A percentile compares a stretch with the other conserved stretches of the same genome.
Conservation (phyloP, 371 early-diverging fungal species). For the Dinochytrium kinnereticum region DNA sequence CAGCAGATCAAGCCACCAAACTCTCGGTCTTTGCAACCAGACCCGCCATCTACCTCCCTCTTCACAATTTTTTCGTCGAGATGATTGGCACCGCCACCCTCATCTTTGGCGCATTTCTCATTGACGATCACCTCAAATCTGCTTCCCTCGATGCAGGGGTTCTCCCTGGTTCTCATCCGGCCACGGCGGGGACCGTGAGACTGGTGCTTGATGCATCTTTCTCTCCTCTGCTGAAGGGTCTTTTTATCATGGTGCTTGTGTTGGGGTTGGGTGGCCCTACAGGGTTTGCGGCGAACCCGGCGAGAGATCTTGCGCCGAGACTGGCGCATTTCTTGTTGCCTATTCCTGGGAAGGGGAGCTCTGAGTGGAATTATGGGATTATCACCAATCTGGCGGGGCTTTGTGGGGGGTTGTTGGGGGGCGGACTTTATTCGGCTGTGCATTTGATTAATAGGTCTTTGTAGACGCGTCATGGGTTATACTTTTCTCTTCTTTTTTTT, state of each 20-base stretch:
- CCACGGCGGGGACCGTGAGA: not conserved
- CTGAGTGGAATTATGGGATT: slow-evolving; percentile 33
- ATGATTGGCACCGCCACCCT: slow-evolving; percentile 29
- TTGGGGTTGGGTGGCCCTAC: slow-evolving; percentile 41
- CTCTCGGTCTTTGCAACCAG: slow-evolving; percentile 35
- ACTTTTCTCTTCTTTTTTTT: not conserved
- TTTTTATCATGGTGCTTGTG: slow-evolving; percentile 32
- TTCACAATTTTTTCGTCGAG: slow-evolving; percentile 39
- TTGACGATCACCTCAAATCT: slow-evolving; percentile 20
- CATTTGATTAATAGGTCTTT: slow-evolving; percentile 6
- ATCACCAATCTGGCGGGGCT: slow-evolving; percentile 19
- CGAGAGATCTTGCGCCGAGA: slow-evolving; percentile 39
- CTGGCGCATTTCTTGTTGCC: slow-evolving; percentile 41
- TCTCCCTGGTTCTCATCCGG: not conserved
- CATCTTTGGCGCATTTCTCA: slow-evolving; percentile 30
- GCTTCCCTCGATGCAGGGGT: not conserved
- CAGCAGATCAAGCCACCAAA: slow-evolving; percentile 40
- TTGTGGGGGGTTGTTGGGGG: slow-evolving; percentile 30
- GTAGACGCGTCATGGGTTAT: not conserved
- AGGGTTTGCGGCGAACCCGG: slow-evolving; percentile 41
- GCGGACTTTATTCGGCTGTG: slow-evolving; percentile 24
- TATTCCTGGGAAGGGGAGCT: slow-evolving; percentile 39
- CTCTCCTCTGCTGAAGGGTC: slow-evolving; percentile 30
- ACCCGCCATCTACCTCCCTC: slow-evolving; percentile 35
- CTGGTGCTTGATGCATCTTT: not conserved